Evolutionary conservation across 1,284 basidiomycete genomes (phyloP).

Genomic region (Meira miltonrushii): DNA sequence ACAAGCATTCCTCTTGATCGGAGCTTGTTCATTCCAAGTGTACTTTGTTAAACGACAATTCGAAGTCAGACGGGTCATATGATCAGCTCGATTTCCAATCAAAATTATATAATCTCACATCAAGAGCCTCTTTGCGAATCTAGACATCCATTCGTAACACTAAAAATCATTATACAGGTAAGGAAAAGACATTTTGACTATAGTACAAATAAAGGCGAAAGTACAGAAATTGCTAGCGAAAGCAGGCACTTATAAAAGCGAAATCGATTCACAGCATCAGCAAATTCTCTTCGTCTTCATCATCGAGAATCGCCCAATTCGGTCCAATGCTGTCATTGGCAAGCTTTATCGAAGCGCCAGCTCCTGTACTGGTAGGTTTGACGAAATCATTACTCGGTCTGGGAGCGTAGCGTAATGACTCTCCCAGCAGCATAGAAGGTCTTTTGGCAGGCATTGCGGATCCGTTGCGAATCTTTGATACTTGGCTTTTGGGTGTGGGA

Average conservation of each 20-base stretch:
- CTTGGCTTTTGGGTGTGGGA: no score
- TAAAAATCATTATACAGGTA: neutral
- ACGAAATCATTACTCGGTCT: neutral
- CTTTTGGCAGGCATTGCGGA: no score
- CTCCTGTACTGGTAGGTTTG: neutral
- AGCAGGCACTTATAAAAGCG: conserved; percentile 1
- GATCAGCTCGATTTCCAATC: neutral
- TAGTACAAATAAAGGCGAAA: neutral
- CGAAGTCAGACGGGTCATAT: conserved; percentile 4
- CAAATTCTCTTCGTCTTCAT: conserved; percentile 8
- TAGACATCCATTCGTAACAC: no score
- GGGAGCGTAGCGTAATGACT: neutral
- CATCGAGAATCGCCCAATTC: conserved; percentile 16
- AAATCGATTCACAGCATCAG: neutral
- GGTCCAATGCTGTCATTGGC: conserved; percentile 8
- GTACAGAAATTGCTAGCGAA: neutral
- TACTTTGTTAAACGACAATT: conserved; percentile 75
- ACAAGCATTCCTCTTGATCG: conserved; percentile 78
- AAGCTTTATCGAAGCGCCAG: neutral
- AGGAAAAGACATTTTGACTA: neutral
- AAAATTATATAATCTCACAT: no score
- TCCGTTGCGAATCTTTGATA: neutral
- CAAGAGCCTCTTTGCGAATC: no score
- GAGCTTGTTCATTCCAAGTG: conserved; percentile 91
- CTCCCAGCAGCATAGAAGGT: conserved; percentile 3